Conservation (phyloP, 2,329 filamentous ascomycete genomes). For the Dactylellina haptotyla region DNA sequence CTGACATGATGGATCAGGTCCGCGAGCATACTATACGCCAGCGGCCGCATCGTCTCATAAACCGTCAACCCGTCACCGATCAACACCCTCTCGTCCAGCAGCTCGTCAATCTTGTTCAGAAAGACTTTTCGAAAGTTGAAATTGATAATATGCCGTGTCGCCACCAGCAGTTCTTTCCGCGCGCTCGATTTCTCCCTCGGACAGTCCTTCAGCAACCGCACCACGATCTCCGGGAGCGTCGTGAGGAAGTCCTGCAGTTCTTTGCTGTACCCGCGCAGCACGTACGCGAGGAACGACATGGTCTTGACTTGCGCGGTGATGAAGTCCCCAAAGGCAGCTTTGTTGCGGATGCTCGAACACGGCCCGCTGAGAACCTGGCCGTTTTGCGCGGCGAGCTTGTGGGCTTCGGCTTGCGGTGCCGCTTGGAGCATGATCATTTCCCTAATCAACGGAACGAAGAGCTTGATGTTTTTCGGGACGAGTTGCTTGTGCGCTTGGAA, state of each 20-base stretch:
- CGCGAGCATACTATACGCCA: constrained; percentile 98
- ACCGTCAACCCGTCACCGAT: constrained; percentile 97
- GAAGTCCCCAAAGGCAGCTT: constrained; percentile 94
- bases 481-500: constrained; percentile 89
- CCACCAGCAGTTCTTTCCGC: constrained; percentile 92
- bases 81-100: constrained; percentile 90
- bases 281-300: constrained; percentile 96
- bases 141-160: constrained; percentile 98
- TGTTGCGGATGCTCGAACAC: constrained; percentile 90
- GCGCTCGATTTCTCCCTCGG: constrained; percentile 92
- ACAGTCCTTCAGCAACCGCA: constrained; percentile 90
- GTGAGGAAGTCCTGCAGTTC: constrained; percentile 88
- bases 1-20: constrained; percentile 97
- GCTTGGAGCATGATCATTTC: constrained; percentile 87
- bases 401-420: constrained; percentile 89
- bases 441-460: constrained; percentile 94
- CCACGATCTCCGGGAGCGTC: constrained; percentile 85
- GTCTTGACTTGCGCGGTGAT: constrained; percentile 97
- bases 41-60: constrained; percentile 88
- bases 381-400: constrained; percentile 81
- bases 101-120: constrained; percentile 89
- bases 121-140: constrained; percentile 98
- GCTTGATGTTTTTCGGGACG: constrained; percentile 84
- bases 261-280: constrained; percentile 85
- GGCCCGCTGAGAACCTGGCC: constrained; percentile 90